Evolutionary conservation across 2,329 filamentous ascomycete genomes (phyloP), one percentile per base, ranked within the genome.

Genomic region (Epichloe baconii): DNA sequence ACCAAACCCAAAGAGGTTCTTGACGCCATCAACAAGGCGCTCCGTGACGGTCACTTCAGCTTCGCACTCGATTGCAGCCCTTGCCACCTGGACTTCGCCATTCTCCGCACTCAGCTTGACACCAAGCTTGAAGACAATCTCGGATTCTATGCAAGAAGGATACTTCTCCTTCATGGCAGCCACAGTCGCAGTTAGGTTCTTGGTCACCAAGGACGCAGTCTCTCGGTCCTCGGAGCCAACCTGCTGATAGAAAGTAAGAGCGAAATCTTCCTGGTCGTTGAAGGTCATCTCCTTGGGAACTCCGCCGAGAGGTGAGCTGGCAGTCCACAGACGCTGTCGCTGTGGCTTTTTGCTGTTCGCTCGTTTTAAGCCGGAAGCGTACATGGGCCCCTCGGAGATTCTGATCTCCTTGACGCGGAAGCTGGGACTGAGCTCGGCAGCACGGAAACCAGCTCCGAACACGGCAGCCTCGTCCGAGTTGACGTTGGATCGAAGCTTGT

Each of bases 371-470:
- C 82, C 82, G 31, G 85, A 78, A 2, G 82, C 73, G 64, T 93
- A 96, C 43, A 76, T 76, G 42, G 86, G 79, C 21, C 78, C 80
- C 60, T 98, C 93, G n/a, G 74, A 77, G 48, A 86, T 80, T 53
- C 86, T 79, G 57, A 98, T 98, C 64, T 97, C 93, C 76, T 97
- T 98, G 64, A 98, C 93, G 55, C 89, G 85, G 81, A 98, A 98
- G 65, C 86, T 91, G 41, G 91, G 89, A 69, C 88, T 96, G 53
- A 98, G 77, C 59, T 88, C 82, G 49, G 93, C 93, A 48, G 88
- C 93, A 64, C 90, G 88, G 76, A 98, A 97, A 31, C 86, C 90
- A 51, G 93, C 91, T 60, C 93, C 93, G 66, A 97, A 95, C 10
- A 95, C 93, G 48, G 93, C 93, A 23, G 93, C 86, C 70, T 98